Conservation (phyloP, 805 yeast species). For the Metschnikowia chrysomelidarum region DNA sequence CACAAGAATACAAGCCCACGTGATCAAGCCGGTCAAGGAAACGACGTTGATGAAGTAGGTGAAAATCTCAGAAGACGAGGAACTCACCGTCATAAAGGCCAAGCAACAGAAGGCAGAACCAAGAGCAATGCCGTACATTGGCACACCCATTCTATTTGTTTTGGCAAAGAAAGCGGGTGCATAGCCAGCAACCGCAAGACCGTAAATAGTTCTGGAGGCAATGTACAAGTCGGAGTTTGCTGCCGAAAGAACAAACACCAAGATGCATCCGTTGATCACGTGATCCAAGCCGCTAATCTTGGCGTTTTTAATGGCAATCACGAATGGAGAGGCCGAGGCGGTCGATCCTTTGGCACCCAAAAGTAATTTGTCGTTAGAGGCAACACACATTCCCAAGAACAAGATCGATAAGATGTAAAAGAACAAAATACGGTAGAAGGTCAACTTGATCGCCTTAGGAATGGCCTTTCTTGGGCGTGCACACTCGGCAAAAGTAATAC, state of each 20-base stretch:
- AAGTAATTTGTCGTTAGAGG: slow-evolving; percentile 20
- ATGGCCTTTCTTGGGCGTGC: slow-evolving; percentile 61
- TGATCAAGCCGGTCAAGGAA: slow-evolving; percentile 69
- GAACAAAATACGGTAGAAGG: slow-evolving; percentile 61
- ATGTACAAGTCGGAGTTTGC: slow-evolving; percentile 25
- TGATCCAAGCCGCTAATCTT: slow-evolving; percentile 22
- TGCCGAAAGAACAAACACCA: slow-evolving; percentile 22
- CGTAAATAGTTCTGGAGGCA: slow-evolving; percentile 21
- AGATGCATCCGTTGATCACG: slow-evolving; percentile 21
- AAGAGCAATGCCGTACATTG: slow-evolving; percentile 54
- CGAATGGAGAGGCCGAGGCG: slow-evolving; percentile 22
- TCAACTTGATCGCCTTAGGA: slow-evolving; percentile 68
- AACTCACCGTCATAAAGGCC: slow-evolving; percentile 68
- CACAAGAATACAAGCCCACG: slow-evolving; percentile 70
- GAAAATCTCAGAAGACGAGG: slow-evolving; percentile 57
- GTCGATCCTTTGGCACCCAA: slow-evolving; percentile 17
- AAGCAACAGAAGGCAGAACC: slow-evolving; percentile 56
- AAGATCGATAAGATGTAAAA: slow-evolving; percentile 63
- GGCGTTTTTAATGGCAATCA: slow-evolving; percentile 24
- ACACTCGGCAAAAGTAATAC: slow-evolving; percentile 73
- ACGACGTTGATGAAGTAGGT: slow-evolving; percentile 72
- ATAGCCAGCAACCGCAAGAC: slow-evolving; percentile 22
- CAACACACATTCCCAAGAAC: slow-evolving; percentile 61
- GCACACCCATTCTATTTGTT: slow-evolving; percentile 64
- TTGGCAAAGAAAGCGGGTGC: slow-evolving; percentile 39